A percentile compares a stretch with the other conserved stretches of the same genome.
Conservation (phyloP, 768 basidiomycete species). For the Floccularia luteovirens region DNA sequence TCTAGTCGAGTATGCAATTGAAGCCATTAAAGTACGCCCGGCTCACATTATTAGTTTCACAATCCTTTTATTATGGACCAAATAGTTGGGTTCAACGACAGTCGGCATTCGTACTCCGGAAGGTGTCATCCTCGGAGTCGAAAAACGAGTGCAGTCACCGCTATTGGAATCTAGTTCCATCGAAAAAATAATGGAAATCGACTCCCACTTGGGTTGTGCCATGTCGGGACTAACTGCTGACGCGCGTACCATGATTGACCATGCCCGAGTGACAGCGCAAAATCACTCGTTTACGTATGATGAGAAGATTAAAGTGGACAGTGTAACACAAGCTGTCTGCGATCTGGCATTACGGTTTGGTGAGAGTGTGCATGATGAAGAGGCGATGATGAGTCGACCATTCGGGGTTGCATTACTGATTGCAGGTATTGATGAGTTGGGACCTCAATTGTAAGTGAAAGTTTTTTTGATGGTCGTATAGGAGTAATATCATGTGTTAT, state of each 20-base stretch:
- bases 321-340: conserved; percentile 95
- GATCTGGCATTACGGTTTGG: conserved; percentile 96
- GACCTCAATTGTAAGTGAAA: conserved; percentile 84
- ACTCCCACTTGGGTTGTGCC: conserved; percentile 91
- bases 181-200: conserved; percentile 99
- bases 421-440: conserved; percentile 94
- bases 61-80: conserved; percentile 2
- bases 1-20: conserved; percentile 97
- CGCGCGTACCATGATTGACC: conserved; percentile 99
- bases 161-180: conserved; percentile 93
- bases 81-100: conserved; percentile 93
- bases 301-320: conserved; percentile 95
- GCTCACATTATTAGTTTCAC: background rate
- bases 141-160: conserved; percentile 97
- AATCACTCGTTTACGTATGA: conserved; percentile 97
- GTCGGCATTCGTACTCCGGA: conserved; percentile 89
- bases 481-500: conserved; percentile 3
- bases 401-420: conserved; percentile 97
- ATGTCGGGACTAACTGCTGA: conserved; percentile 98
- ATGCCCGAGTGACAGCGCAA: conserved; percentile 93
- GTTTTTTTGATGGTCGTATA: conserved; percentile 1
- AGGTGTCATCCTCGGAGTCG: conserved; percentile 91
- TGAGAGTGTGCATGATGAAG: conserved; percentile 98
- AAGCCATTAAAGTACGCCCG: conserved; percentile 83
- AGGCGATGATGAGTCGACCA: conserved; percentile 98